These are phyloP conservation scores for Phytophthora pluvialis DNA, from an alignment of 352 stramenopile genomes.

Conservation along the genomic window DNA sequence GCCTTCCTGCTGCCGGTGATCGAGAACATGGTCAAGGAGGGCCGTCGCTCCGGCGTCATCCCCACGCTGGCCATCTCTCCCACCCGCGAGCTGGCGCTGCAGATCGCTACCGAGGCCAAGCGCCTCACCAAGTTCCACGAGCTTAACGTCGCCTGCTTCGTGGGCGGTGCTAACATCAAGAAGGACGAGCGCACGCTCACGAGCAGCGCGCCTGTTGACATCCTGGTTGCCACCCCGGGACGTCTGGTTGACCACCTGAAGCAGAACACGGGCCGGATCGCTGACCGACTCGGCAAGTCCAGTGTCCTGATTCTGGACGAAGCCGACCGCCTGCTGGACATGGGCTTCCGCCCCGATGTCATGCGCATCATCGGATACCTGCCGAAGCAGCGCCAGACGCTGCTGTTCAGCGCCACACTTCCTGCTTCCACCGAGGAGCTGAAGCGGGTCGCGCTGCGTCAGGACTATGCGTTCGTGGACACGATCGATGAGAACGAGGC, in stretches of 20 bases:
- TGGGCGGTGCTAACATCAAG: conserved; percentile 92
- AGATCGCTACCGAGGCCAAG: conserved; percentile 93
- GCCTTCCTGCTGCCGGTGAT: conserved; percentile 85
- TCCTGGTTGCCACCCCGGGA: conserved; percentile 97
- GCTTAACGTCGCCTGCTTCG: conserved; percentile 66
- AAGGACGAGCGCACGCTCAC: conserved; percentile 57
- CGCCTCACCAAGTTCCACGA: conserved; percentile 89
- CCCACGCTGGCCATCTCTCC: conserved; percentile 94
- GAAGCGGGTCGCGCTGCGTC: conserved; percentile 85
- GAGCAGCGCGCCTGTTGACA: conserved; percentile 66
- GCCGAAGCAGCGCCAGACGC: conserved; percentile 87
- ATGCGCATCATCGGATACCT: conserved; percentile 85
- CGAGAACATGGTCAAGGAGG: conserved; percentile 74
- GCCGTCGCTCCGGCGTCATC: conserved; percentile 77
- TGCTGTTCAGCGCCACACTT: conserved; percentile 97
- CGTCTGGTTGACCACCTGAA: conserved; percentile 96
- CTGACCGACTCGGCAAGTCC: conserved; percentile 49
- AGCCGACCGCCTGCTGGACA: conserved; percentile 96
- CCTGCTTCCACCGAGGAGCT: conserved; percentile 87
- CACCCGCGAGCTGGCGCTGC: conserved; percentile 95
- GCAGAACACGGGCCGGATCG: conserved; percentile 91
- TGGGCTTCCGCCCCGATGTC: conserved; percentile 94
- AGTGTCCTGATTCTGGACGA: conserved; percentile 93
- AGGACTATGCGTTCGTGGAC: conserved; percentile 93
- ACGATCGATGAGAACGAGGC: conserved; percentile 92